A percentile compares a stretch with the other conserved stretches of the same genome.
phyloP scores from a whole-genome alignment of 2,329 filamentous ascomycete genomes.

The Fusarium agapanthi region DNA sequence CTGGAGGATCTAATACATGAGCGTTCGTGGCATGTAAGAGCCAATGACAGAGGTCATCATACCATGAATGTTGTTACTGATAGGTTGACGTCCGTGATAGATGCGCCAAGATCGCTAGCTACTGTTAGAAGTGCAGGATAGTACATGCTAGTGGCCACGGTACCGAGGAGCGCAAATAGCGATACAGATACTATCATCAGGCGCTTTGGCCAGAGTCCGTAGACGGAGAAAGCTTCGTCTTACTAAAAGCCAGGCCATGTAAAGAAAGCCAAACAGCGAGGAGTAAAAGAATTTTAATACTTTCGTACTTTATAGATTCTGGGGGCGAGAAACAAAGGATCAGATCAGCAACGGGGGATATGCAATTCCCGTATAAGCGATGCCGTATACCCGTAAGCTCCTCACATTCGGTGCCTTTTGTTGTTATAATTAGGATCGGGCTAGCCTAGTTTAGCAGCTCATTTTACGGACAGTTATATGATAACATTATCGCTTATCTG shows the following conservation, averaged over 20 bases:
- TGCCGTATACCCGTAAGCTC: background rate
- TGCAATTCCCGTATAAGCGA: background rate
- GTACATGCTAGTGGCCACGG: background rate
- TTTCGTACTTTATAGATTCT: background rate
- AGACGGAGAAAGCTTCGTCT: background rate
- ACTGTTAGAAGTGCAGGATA: background rate
- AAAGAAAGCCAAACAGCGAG: fast-evolving
- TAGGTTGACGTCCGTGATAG: background rate
- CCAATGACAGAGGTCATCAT: background rate
- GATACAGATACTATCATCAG: background rate
- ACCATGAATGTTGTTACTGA: background rate
- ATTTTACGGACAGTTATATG: background rate
- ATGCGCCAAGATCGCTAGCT: background rate
- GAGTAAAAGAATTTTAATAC: background rate
- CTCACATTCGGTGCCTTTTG: background rate
- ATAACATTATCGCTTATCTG: background rate
- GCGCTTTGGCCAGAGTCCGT: background rate
- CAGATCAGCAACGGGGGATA: background rate
- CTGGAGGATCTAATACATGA: background rate
- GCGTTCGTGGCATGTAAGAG: background rate
- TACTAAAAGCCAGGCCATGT: fast-evolving
- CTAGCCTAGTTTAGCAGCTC: background rate
- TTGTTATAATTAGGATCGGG: background rate
- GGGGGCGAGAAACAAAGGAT: fast-evolving
- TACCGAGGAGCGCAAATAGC: background rate